Evolutionary conservation across 345 rosid species (phyloP), one percentile per base, ranked within the genome.

Genomic region (Turritis glabra): DNA sequence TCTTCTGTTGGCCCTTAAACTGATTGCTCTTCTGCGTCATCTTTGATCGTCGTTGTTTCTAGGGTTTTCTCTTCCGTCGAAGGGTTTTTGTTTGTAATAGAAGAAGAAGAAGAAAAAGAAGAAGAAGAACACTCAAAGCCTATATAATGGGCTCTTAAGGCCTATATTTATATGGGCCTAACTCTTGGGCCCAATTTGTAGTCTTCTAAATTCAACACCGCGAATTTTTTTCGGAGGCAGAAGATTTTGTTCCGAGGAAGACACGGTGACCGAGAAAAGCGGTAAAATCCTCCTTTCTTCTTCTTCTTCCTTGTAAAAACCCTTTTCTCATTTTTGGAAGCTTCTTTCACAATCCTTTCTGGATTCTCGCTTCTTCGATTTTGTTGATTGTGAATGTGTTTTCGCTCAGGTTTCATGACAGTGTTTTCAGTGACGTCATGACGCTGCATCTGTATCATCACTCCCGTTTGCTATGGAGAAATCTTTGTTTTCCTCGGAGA

Each of bases 1-100:
- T 86, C 85, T 88, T 91, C 85, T 85, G 79, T 37, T 91, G 84
- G 14, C 98, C 98, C 78, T 93, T 93, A 88, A 91, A 93, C 14
- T 81, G 89, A 70, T 75, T 78, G 56, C 82, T 83, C 78, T 88
- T 94, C 86, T 94, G 98, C 76, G 97, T 89, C 98, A 94, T 93
- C 88, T 72, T 61, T 70, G 76, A 46, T 7, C 5, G 19, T 59
- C 73, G 26, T 29, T 46, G 26, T 29, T 46, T 69, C 68, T 73
- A 51, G 80, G 81, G 81, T 65, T 62, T 64, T 27, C 32, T 47
- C 62, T 19, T 50, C 3, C 2, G 26, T 25, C 9, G 1, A 15
- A 55, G 61, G 66, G 72, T 46, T 71, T 65, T 67, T 67, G 62
- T n/a, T n/a, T 56, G 29, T 53, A 30, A 23, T 15, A 2, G 9